Evolutionary conservation across 495 filamentous ascomycete species (phyloP).

Genomic region (Xylaria venustula): DNA sequence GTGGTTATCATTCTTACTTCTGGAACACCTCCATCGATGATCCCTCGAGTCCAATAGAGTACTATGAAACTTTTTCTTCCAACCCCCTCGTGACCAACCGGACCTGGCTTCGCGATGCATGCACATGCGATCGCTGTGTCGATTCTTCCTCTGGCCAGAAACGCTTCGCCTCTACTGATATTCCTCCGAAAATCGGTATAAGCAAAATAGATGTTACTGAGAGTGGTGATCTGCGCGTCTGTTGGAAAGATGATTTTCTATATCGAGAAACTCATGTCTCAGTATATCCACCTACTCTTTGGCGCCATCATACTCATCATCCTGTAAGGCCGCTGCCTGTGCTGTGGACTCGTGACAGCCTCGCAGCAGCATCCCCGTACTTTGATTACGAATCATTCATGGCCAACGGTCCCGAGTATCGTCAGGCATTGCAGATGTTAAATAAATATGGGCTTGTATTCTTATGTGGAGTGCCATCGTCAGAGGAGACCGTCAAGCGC

Average conservation of each 20-base stretch:
- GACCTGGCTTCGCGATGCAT: constrained; percentile 71
- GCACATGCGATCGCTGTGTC: constrained; percentile 68
- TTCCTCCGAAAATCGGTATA: constrained; percentile 55
- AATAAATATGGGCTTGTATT: constrained; percentile 69
- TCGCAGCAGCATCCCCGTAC: constrained; percentile 26
- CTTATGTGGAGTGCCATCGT: constrained; percentile 64
- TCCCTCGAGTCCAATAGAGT: neutral
- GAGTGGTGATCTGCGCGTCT: constrained; percentile 50
- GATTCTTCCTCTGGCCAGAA: constrained; percentile 81
- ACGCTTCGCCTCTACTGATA: constrained; percentile 70
- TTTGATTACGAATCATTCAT: constrained; percentile 72
- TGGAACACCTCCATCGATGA: neutral
- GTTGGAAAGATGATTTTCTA: constrained; percentile 49
- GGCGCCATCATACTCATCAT: neutral
- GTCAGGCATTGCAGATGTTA: constrained; percentile 53
- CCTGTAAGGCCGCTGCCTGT: constrained; percentile 4
- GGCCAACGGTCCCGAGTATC: constrained; percentile 39
- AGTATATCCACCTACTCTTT: constrained; percentile 14
- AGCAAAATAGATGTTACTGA: constrained; percentile 24
- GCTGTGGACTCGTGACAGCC: constrained; percentile 34
- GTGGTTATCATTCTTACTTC: neutral
- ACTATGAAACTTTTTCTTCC: neutral
- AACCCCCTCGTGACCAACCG: neutral
- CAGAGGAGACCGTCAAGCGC: constrained; percentile 60
- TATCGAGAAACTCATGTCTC: constrained; percentile 10